These are phyloP conservation scores for Golubevia sp. DNA, from an alignment of 1,284 basidiomycete genomes.

Conservation along the genomic window DNA sequence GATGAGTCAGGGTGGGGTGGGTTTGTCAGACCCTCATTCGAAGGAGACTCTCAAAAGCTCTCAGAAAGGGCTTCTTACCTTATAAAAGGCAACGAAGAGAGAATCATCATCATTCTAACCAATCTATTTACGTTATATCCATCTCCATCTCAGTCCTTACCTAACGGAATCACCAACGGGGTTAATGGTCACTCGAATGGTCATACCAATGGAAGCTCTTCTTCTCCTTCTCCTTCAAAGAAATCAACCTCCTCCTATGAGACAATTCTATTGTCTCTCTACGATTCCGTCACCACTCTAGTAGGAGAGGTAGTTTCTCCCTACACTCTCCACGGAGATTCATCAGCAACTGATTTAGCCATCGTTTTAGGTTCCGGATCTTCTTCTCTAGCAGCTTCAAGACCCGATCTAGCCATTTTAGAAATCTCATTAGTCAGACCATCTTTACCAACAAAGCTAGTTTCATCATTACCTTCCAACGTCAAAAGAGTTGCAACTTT, in stretches of 20 bases:
- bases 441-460: slow-evolving; percentile 71
- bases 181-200: slow-evolving; percentile 61
- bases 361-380: slow-evolving; percentile 48
- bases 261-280: slow-evolving; percentile 31
- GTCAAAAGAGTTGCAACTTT: slow-evolving; percentile 79
- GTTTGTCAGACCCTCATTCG: no score
- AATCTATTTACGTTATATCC: slow-evolving; percentile 23
- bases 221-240: slow-evolving; percentile 7
- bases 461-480: slow-evolving; percentile 71
- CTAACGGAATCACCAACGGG: slow-evolving; percentile 6
- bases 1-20: no score
- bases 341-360: slow-evolving; percentile 34
- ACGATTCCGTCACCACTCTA: slow-evolving; percentile 32
- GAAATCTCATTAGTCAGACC: slow-evolving; percentile 77
- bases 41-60: no score
- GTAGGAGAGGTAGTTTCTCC: slow-evolving; percentile 42
- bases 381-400: slow-evolving; percentile 23
- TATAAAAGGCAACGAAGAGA: no score
- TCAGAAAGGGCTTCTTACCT: no score
- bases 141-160: slow-evolving; percentile 14
- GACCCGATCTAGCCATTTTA: slow-evolving; percentile 70
- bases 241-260: slow-evolving; percentile 9
- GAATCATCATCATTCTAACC: slow-evolving; percentile 13
- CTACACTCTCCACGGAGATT: slow-evolving; percentile 35
- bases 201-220: slow-evolving; percentile 39